Evolutionary conservation across 345 rosid species (phyloP).

Genomic region (Bruguiera gymnorhiza): DNA sequence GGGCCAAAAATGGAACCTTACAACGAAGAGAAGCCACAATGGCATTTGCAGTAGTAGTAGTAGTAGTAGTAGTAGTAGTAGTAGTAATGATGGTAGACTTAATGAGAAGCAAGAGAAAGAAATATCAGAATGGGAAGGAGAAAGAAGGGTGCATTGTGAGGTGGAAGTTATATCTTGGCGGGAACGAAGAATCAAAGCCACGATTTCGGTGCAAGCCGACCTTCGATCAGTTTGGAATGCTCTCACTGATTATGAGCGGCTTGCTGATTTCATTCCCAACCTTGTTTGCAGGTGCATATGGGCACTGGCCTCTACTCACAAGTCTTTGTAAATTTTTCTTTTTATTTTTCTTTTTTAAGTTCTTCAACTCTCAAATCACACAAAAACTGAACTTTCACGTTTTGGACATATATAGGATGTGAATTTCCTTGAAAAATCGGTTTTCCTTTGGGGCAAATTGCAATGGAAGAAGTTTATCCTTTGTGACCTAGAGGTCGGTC

Average conservation of each 20-base stretch:
- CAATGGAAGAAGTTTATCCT: too few species aligned
- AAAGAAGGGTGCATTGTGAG: slow-evolving; percentile 60
- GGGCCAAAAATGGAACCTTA: background rate
- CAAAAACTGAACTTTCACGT: too few species aligned
- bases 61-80: background rate
- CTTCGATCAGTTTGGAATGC: slow-evolving; percentile 73
- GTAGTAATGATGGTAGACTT: too few species aligned
- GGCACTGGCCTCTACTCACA: too few species aligned
- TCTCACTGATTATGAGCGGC: slow-evolving; percentile 91
- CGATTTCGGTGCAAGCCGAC: slow-evolving; percentile 58
- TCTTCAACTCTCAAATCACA: too few species aligned
- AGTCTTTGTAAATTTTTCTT: too few species aligned
- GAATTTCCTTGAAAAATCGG: too few species aligned
- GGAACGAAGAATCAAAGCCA: slow-evolving; percentile 72
- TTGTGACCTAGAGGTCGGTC: too few species aligned
- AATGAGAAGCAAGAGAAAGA: slow-evolving; percentile 18
- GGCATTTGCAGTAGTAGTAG: background rate
- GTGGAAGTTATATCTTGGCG: slow-evolving; percentile 92
- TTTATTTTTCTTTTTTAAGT: too few species aligned
- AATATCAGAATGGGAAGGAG: slow-evolving; percentile 24
- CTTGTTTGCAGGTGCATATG: slow-evolving; percentile 62
- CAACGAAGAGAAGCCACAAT: background rate
- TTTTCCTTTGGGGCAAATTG: too few species aligned
- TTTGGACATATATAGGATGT: too few species aligned
- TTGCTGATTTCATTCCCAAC: slow-evolving; percentile 90